A percentile compares a stretch with the other conserved stretches of the same genome.
Conservation (phyloP, 23 red algal genomes). For the Gracilariopsis chorda region DNA sequence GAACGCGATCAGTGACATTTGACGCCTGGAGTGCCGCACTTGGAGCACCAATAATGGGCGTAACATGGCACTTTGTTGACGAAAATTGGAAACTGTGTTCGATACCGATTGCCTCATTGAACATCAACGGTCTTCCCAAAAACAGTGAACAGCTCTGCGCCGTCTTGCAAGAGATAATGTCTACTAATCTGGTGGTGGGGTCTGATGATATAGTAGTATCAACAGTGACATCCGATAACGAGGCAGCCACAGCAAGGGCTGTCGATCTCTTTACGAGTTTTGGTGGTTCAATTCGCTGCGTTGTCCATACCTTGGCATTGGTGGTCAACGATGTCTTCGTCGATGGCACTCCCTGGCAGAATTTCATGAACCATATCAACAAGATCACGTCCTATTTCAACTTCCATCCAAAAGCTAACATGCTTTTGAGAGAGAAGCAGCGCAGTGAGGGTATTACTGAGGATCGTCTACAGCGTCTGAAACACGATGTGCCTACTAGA, state of each 20-base stretch:
- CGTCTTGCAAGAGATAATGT: background rate
- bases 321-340: background rate
- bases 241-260: background rate
- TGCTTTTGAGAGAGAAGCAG: background rate
- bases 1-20: background rate
- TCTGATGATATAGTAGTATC: background rate
- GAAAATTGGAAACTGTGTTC: background rate
- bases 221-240: background rate
- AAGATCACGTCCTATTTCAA: background rate
- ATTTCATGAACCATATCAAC: background rate
- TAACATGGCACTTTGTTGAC: no score
- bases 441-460: background rate
- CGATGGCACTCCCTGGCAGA: background rate
- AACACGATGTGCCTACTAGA: background rate
- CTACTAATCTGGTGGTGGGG: background rate
- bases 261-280: background rate
- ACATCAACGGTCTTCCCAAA: background rate
- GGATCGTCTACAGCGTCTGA: background rate
- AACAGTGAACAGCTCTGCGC: background rate
- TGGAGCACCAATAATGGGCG: background rate
- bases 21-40: slow-evolving; percentile 2
- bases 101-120: background rate
- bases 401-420: background rate
- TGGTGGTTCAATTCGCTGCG: background rate
- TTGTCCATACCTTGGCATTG: background rate